Conservation (phyloP, 2,329 filamentous ascomycete species). For the Hypomyces perniciosus region DNA sequence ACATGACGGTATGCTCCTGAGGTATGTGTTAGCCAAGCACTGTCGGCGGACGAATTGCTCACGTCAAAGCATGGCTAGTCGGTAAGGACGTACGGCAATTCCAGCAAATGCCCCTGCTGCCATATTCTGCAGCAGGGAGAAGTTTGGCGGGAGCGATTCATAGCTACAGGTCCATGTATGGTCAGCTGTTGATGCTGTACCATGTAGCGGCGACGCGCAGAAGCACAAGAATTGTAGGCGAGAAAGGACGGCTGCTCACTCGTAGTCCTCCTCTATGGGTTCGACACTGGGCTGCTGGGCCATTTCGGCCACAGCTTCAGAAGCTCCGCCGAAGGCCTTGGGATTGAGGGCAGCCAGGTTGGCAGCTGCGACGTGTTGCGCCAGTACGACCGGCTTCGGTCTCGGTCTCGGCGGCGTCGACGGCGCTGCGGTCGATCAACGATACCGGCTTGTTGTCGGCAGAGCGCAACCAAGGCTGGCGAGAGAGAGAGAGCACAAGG, state of each 20-base stretch:
- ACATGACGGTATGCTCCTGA: conserved; percentile 98
- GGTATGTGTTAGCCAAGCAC: conserved; percentile 14
- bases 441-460: background rate
- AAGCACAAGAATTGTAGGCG: background rate
- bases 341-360: conserved; percentile 59
- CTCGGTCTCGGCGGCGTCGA: background rate
- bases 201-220: background rate
- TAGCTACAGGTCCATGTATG: conserved; percentile 49
- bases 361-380: conserved; percentile 31
- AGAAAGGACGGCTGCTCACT: conserved; percentile 39
- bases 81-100: conserved; percentile 64
- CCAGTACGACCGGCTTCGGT: conserved; percentile 3
- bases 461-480: conserved; percentile 1
- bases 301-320: conserved; percentile 63
- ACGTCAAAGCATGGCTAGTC: background rate
- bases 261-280: conserved; percentile 60
- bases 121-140: conserved; percentile 93
- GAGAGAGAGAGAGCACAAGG: background rate
- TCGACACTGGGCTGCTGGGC: conserved; percentile 63
- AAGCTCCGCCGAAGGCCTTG: conserved; percentile 55
- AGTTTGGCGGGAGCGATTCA: conserved; percentile 90
- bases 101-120: conserved; percentile 92
- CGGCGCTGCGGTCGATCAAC: conserved; percentile 6
- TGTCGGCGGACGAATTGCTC: background rate
- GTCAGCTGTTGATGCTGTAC: background rate